These are phyloP conservation scores for Fraxinus pennsylvanica DNA, from an alignment of 257 asterid genomes.

Conservation along the genomic window DNA sequence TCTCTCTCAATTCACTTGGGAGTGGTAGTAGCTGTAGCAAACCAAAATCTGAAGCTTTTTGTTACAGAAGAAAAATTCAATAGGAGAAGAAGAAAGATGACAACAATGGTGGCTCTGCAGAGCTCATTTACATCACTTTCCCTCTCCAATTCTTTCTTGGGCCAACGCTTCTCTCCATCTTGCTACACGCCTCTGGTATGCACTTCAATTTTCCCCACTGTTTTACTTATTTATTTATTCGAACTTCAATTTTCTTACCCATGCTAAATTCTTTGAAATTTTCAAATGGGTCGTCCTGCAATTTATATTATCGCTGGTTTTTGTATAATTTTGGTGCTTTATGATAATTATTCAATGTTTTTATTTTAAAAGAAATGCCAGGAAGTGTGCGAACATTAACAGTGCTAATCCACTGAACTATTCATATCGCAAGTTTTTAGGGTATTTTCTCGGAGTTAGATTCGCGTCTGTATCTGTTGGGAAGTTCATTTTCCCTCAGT, in stretches of 20 bases:
- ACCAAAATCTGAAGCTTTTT: background rate
- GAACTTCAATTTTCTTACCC: background rate
- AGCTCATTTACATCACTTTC: constrained; percentile 69
- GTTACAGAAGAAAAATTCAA: background rate
- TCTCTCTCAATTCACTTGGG: constrained; percentile 2
- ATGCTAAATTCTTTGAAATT: background rate
- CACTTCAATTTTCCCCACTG: background rate
- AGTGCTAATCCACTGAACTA: background rate
- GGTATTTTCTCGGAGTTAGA: background rate
- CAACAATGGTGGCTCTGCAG: constrained; percentile 67
- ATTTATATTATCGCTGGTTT: background rate
- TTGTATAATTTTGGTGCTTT: background rate
- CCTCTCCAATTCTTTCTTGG: constrained; percentile 68
- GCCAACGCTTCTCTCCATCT: constrained; percentile 64
- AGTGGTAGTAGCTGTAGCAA: constrained; percentile 20
- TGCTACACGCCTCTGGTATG: constrained; percentile 54
- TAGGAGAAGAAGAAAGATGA: constrained; percentile 30
- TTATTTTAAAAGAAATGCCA: background rate
- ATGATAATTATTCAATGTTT: background rate
- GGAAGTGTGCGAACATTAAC: background rate
- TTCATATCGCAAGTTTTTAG: too few species aligned
- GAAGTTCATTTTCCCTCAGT: background rate
- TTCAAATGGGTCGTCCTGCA: background rate
- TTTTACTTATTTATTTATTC: background rate
- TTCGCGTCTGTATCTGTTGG: background rate